These are phyloP conservation scores for Fusarium newnesense DNA, from an alignment of 2,329 filamentous ascomycete genomes.

Conservation along the genomic window DNA sequence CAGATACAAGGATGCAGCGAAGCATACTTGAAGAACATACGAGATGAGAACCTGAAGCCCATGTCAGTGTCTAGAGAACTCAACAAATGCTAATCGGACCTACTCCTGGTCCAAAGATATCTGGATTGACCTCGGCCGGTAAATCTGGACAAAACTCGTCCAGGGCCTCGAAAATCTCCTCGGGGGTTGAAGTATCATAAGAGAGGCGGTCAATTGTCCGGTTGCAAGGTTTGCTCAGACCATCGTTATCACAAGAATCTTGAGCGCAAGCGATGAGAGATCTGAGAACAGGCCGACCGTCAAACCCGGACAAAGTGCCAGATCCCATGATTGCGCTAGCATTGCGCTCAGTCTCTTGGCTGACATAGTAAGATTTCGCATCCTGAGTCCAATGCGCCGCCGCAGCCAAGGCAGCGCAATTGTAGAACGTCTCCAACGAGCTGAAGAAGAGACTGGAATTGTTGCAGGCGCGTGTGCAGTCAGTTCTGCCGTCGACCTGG, in stretches of 20 bases:
- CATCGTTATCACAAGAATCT: conserved; percentile 50
- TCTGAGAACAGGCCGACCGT: conserved; percentile 45
- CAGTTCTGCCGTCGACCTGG: conserved; percentile 40
- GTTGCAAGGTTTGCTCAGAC: conserved; percentile 47
- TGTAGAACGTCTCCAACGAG: conserved; percentile 53
- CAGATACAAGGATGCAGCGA: conserved; percentile 48
- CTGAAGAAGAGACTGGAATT: conserved; percentile 46
- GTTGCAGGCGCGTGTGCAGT: conserved; percentile 50
- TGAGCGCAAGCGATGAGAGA: conserved; percentile 50
- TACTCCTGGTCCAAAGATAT: conserved; percentile 54
- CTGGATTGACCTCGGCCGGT: conserved; percentile 51
- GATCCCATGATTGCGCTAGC: conserved; percentile 51
- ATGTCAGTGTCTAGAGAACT: conserved; percentile 7
- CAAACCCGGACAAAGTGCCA: conserved; percentile 46
- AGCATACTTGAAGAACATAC: conserved; percentile 52
- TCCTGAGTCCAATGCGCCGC: conserved; percentile 49
- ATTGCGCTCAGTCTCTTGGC: conserved; percentile 49
- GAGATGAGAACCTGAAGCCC: conserved; percentile 51
- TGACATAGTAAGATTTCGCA: conserved; percentile 45
- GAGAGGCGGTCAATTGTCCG: conserved; percentile 43
- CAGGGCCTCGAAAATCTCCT: conserved; percentile 49
- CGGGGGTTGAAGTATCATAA: conserved; percentile 39
- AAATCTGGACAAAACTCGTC: conserved; percentile 51
- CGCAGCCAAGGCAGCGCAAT: conserved; percentile 51
- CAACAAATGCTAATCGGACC: conserved; percentile 6